phyloP scores from a whole-genome alignment of 208 protist genomes.

The Acanthamoeba lenticulata region DNA sequence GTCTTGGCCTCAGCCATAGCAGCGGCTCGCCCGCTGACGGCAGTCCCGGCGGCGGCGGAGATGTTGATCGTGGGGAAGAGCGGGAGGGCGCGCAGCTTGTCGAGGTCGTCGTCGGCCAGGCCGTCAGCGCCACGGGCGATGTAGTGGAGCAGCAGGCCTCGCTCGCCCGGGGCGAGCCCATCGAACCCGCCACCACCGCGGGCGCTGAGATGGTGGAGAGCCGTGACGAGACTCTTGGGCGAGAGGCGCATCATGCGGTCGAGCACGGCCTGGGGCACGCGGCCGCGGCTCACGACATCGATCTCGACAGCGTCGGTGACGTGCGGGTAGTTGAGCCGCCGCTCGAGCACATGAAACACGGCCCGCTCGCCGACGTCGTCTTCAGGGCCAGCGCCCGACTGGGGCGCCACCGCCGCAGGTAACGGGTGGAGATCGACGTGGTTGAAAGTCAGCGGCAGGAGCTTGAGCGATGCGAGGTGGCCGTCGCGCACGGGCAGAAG shows the following conservation, averaged over 20 bases:
- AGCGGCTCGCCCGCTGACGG: background rate
- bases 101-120: background rate
- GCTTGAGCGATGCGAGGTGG: background rate
- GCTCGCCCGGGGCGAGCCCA: background rate
- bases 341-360: background rate
- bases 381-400: too few relatives aligned
- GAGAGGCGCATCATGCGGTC: background rate
- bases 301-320: background rate
- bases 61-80: slow-evolving; percentile 46
- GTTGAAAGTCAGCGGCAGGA: background rate
- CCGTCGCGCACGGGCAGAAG: slow-evolving; percentile 27
- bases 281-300: background rate
- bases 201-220: background rate
- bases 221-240: background rate
- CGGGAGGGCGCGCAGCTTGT: background rate
- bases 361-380: background rate
- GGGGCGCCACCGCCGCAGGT: background rate
- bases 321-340: background rate
- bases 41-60: background rate
- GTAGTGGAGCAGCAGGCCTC: background rate
- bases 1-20: background rate
- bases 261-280: background rate
- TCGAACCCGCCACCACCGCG: too few relatives aligned
- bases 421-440: background rate
- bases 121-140: background rate